Evolutionary conservation across 352 stramenopile genomes (phyloP).

Genomic region (Lagenidium sp.): DNA sequence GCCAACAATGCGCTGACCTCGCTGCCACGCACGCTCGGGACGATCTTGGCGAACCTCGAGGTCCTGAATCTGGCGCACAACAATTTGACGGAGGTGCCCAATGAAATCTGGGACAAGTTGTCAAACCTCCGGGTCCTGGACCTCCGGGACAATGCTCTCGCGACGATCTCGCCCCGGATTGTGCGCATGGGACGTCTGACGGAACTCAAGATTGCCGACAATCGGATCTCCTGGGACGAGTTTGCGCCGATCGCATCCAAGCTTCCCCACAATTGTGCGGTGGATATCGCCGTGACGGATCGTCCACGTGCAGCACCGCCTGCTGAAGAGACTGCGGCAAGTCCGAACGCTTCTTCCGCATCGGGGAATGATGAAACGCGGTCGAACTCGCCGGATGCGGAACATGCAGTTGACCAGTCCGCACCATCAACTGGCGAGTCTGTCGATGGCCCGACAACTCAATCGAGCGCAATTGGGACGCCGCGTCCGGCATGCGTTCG

Average conservation of each 20-base stretch:
- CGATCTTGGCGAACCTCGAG: slow-evolving; percentile 19
- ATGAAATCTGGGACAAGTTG: slow-evolving; percentile 16
- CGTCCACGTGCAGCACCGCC: no score
- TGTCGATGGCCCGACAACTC: no score
- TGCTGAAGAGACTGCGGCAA: no score
- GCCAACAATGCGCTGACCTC: slow-evolving; percentile 46
- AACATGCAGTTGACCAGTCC: no score
- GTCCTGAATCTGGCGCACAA: slow-evolving; percentile 45
- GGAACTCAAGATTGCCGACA: slow-evolving; percentile 1
- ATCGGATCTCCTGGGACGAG: background rate
- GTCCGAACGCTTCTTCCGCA: no score
- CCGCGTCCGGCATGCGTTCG: no score
- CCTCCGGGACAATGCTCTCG: slow-evolving; percentile 15
- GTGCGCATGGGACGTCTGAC: slow-evolving; percentile 1
- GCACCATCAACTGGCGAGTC: no score
- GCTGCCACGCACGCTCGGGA: slow-evolving; percentile 21
- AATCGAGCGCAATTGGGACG: no score
- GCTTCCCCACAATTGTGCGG: no score
- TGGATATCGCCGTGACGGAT: no score
- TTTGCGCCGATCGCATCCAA: slow-evolving; percentile 1
- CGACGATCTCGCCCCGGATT: slow-evolving; percentile 3
- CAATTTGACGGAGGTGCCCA: slow-evolving; percentile 26
- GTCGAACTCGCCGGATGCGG: no score
- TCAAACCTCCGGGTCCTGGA: slow-evolving; percentile 25
- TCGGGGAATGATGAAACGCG: no score